Evolutionary conservation across 1,139 yeast genomes (phyloP).

Genomic region (Geotrichum histeridarum): DNA sequence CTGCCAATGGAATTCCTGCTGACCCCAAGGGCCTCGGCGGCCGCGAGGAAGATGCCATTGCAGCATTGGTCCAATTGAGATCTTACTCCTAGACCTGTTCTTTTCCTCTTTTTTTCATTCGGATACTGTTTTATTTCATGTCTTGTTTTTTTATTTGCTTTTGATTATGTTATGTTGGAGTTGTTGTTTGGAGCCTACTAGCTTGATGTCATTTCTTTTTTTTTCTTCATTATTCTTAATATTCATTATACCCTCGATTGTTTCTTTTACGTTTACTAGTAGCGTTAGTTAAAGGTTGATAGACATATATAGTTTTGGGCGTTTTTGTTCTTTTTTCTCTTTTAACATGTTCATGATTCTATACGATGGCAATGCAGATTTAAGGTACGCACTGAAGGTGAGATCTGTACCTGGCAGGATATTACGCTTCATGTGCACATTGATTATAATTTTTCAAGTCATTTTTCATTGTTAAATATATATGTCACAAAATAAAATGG

Average conservation of each 20-base stretch:
- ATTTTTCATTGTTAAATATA: background rate
- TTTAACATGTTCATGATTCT: background rate
- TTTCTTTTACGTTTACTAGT: background rate
- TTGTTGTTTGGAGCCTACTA: background rate
- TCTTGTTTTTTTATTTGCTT: background rate
- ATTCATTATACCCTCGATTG: background rate
- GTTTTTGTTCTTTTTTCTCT: slow-evolving; percentile 1
- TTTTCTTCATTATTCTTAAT: background rate
- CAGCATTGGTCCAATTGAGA: slow-evolving; percentile 19
- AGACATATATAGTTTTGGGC: background rate
- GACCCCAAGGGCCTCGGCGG: slow-evolving; percentile 1
- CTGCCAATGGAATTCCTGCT: background rate
- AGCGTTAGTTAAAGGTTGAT: too few relatives aligned
- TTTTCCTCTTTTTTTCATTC: background rate
- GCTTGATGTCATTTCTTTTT: background rate
- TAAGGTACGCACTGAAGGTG: too few relatives aligned
- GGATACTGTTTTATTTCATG: background rate
- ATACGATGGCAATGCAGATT: background rate
- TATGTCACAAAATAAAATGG: slow-evolving; percentile 2
- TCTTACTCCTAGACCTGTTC: slow-evolving; percentile 4
- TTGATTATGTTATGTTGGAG: background rate
- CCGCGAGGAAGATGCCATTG: slow-evolving; percentile 20
- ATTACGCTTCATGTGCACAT: too few relatives aligned
- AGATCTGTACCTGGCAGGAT: too few relatives aligned
- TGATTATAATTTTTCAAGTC: background rate